Percentiles rank a stretch among this genome's conserved stretches.
Evolutionary conservation across 2,329 filamentous ascomycete species (phyloP).

Genomic region (Monilinia fructigena): DNA sequence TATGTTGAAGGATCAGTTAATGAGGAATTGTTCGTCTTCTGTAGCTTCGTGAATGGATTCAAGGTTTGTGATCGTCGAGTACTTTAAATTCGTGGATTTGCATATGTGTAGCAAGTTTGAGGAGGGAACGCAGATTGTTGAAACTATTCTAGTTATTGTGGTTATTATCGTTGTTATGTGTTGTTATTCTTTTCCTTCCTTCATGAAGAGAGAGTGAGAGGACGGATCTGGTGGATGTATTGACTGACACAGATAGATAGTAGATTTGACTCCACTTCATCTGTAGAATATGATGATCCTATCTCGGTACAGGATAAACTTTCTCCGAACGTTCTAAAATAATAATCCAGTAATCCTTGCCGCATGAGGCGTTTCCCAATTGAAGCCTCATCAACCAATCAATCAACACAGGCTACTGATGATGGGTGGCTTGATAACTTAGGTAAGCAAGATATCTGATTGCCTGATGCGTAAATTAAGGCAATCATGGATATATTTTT

Average conservation of each 20-base stretch:
- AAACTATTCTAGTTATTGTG: neutral
- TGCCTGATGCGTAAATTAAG: slow-evolving; percentile 10
- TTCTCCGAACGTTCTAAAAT: neutral
- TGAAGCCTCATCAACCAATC: neutral
- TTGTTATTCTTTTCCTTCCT: neutral
- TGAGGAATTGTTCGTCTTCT: neutral
- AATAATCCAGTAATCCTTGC: neutral
- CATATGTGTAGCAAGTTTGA: neutral
- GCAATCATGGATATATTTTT: slow-evolving; percentile 18
- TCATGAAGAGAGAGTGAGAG: neutral
- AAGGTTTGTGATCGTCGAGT: neutral
- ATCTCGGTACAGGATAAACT: neutral
- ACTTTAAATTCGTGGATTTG: neutral
- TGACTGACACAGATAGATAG: no score
- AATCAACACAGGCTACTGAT: neutral
- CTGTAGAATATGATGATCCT: neutral
- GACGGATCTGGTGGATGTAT: neutral
- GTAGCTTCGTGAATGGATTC: neutral
- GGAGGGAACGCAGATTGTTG: neutral
- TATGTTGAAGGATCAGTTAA: neutral
- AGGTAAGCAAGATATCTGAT: neutral
- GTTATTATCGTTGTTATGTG: neutral
- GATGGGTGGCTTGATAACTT: neutral
- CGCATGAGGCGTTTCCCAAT: neutral
- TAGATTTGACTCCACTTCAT: no score